Evolutionary conservation across 148 eudicot genomes (phyloP), one percentile per base, ranked within the genome.

Genomic region (Chenopodium berlandieri): DNA sequence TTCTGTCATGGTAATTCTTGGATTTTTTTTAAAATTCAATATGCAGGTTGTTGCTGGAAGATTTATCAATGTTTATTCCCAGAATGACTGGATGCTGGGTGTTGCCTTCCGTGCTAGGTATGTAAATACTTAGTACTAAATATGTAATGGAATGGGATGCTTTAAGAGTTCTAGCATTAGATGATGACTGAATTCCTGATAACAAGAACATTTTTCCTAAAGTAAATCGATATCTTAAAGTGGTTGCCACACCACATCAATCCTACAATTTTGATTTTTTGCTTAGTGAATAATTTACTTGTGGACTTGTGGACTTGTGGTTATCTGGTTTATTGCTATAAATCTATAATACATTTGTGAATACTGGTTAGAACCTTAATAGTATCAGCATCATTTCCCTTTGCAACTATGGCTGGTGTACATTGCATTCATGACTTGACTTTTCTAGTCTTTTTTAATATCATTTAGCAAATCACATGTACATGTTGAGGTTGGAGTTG

Each of bases 91-190:
- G 99, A 96, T 89, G 82, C 95, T 96, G 64, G 99, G 99, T 71
- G 85, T 96, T 76, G 99, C 99, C 69, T 96, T 96, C 85, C 99
- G 99, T 76, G 97, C 99, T 69, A 95, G 90, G 98, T 92, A 92
- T 68, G 84, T 37, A 37, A 73, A 62, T 23, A 23, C n/a, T n/a
- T n/a, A n/a, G n/a, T n/a, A n/a, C 54, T 8, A 64, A 23, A 34
- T 37, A 37, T 37, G 40, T 6, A 19, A 17, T 79, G 31, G 30
- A 37, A 52, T 63, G 32, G 3, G 1, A 44, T 73, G 46, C 48
- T 64, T 58, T 78, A 20, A 65, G 27, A 31, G 37, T 50, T 19
- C 30, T 52, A 20, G 74, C 75, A 78, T 78, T 30, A 2, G 4
- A 37, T 37, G 6, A 37, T 37, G 40, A 37, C 40, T 37, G 40